A percentile compares a stretch with the other conserved stretches of the same genome.
These are phyloP conservation scores for Boletus semigastroideus DNA, from an alignment of 1,284 basidiomycete genomes.

Conservation along the genomic window DNA sequence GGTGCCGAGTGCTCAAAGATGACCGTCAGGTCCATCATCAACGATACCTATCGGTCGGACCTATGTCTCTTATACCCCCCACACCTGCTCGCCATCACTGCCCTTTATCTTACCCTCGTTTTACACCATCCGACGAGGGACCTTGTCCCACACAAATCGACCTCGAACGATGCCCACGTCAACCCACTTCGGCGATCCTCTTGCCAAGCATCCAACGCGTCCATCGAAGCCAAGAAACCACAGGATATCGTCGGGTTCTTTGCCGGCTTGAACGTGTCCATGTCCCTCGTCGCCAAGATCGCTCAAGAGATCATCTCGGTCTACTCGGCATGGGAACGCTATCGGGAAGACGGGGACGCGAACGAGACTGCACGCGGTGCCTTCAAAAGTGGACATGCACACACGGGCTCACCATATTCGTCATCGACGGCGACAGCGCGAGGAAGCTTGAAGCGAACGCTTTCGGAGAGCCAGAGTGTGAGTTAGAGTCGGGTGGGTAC, in stretches of 20 bases:
- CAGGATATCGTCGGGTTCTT: slow-evolving; percentile 82
- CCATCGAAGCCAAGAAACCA: slow-evolving; percentile 40
- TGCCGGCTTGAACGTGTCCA: slow-evolving; percentile 81
- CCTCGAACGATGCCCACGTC: slow-evolving; percentile 16
- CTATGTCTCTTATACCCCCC: slow-evolving; percentile 86
- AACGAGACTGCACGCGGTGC: slow-evolving; percentile 25
- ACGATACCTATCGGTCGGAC: slow-evolving; percentile 93
- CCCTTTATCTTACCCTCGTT: slow-evolving; percentile 84
- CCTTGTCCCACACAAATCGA: slow-evolving; percentile 35
- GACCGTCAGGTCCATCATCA: slow-evolving; percentile 82
- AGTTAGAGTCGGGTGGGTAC: slow-evolving; percentile 25
- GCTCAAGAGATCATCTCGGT: slow-evolving; percentile 83
- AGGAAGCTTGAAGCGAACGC: slow-evolving; percentile 21
- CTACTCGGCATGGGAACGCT: slow-evolving; percentile 86
- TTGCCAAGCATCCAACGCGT: slow-evolving; percentile 37
- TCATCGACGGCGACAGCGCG: slow-evolving; percentile 6
- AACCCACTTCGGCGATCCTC: slow-evolving; percentile 52
- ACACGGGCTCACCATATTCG: slow-evolving; percentile 20
- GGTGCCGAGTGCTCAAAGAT: not conserved
- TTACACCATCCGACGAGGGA: slow-evolving; percentile 57
- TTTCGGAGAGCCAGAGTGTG: slow-evolving; percentile 24
- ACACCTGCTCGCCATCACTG: too few relatives aligned
- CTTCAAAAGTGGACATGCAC: too few relatives aligned
- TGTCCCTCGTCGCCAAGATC: too few relatives aligned
- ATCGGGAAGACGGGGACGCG: slow-evolving; percentile 58